Evolutionary conservation across 2,329 filamentous ascomycete species (phyloP), one percentile per base, ranked within the genome.

Genomic region (Zarea fungicola): DNA sequence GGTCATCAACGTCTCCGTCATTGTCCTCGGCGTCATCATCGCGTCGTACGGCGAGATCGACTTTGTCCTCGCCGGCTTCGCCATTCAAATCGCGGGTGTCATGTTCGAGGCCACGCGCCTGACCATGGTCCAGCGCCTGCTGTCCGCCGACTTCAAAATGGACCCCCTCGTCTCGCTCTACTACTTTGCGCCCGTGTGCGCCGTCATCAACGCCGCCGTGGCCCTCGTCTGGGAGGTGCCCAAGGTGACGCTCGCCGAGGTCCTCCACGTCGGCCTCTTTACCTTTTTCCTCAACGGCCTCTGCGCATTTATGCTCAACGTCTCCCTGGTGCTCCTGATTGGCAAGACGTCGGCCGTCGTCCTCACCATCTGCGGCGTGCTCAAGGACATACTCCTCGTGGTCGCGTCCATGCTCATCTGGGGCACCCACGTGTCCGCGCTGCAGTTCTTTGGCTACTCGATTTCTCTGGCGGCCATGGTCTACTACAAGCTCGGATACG

Each of bases 31-130:
- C 76, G 91, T 97, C 59, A 76, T 96, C 57, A 89, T 99, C 63
- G 93, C 93, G 42, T 96, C 92, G 1, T 81, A 95, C 55, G 93
- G 93, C 62, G 93, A 99, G 75, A 95, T 99, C 69, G 84, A 91
- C 65, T 99, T 99, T 65, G 86, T 89, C 61, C 74, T 87, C 69
- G 76, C 81, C 56, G 88, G 88, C 55, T 87, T 93, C 70, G 65
- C 90, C 55, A 90, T 83, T 77, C 89, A 93, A 72, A 74, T 86
- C 53, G 83, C 76, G 50, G 88, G 88, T 62, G 85, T 93, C 62
- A 65, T 85, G 60, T 93, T 92, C 62, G 89, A 93, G 71, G 87
- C 88, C 49, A 79, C 89, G 56, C 85, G 88, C 61, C 77, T 93
- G 52, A 88, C 87, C 72, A 84, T 93, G 83, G 87, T 93, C 46